Evolutionary conservation across 2,329 filamentous ascomycete species (phyloP).

Genomic region (Aspergillus tubingensis): DNA sequence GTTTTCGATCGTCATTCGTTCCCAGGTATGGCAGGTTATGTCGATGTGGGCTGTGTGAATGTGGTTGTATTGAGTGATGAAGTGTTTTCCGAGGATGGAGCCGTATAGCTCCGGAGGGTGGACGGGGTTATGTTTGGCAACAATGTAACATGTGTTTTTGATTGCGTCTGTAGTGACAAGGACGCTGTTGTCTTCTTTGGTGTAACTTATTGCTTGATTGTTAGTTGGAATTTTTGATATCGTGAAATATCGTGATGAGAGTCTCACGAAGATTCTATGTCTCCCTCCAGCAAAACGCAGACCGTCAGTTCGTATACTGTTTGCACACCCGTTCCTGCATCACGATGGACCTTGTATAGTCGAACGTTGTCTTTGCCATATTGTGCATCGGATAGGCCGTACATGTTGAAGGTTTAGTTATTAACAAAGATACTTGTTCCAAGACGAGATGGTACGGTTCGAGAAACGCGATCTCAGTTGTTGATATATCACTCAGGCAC

Average conservation of each 20-base stretch:
- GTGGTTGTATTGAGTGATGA: neutral
- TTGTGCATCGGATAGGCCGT: neutral
- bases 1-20: neutral
- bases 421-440: too few relatives aligned
- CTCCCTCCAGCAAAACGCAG: neutral
- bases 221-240: neutral
- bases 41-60: neutral
- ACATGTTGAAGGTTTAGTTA: neutral
- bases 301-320: neutral
- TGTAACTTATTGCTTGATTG: neutral
- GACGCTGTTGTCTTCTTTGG: neutral
- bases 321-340: neutral
- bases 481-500: too few relatives aligned
- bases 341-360: neutral
- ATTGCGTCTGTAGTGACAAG: neutral
- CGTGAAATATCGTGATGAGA: neutral
- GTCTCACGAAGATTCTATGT: neutral
- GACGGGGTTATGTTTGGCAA: neutral
- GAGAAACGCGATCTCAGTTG: too few relatives aligned
- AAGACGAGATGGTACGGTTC: too few relatives aligned
- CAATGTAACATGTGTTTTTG: neutral
- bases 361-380: neutral
- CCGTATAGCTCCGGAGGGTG: neutral
- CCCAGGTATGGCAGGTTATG: neutral
- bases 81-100: neutral